Evolutionary conservation across 768 basidiomycete species (phyloP), one percentile per base, ranked within the genome.

Genomic region (Leccinellum luteum): DNA sequence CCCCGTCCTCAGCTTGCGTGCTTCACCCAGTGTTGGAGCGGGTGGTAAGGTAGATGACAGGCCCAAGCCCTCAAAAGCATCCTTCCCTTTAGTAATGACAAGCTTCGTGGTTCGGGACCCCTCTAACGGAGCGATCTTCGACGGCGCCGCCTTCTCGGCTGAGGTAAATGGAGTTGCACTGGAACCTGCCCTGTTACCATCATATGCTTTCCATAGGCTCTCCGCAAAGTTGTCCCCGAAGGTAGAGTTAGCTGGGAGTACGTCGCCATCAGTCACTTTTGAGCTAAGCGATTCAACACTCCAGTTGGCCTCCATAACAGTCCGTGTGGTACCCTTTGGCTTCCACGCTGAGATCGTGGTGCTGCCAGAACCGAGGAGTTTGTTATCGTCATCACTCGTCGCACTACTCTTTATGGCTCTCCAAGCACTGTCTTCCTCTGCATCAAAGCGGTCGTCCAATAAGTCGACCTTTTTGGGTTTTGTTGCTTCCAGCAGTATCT

Each of bases 41-140:
- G 82, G 76, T 51, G 75, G 77, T 27, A 72, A 64, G n/a, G 78
- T 70, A 28, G 72, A 66, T 57, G 73, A 69, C 21, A 88, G 67
- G 8, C 84, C 89, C 48, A 93, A 74, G 12, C 87, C 90, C 34
- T 89, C 88, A 60, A 93, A 93, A 5, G 91, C 92, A 66, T 93
- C 91, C 61, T 81, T 87, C 19, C 78, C 77, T 53, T 71, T 77
- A 53, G 65, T 65, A 41, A 74, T 58, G 43, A 65, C n/a, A 30
- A 74, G 61, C 54, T 65, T 72, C 9, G 70, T 72, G 23, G 58
- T 63, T 48, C 71, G 71, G 47, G 72, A 73, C 9, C 71, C 72
- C 30, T 72, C 72, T 13, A 45, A 44, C 27, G 56, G 69, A 51
- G 67, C 63, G 19, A 72, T 61, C 48, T 65, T 74, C 23, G 69